Percentiles rank a stretch among this genome's conserved stretches.
Evolutionary conservation across 441 rosid genomes (phyloP).

Genomic region (Pelargonium citronellum): DNA sequence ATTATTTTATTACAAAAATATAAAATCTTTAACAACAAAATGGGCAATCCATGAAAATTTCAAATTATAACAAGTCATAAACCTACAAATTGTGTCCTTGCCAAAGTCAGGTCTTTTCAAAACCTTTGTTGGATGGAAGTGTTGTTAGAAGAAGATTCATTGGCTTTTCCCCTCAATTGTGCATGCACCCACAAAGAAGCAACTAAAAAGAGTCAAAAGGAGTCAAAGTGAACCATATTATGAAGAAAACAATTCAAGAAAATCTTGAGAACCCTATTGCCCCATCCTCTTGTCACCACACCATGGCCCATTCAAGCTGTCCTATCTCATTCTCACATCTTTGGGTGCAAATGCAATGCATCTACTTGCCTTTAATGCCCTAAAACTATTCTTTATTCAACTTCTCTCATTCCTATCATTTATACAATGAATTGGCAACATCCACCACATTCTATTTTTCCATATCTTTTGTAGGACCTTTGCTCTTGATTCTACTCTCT

Average conservation of each 20-base stretch:
- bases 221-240: constrained; percentile 25
- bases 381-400: constrained; percentile 10
- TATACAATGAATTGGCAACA: constrained; percentile 33
- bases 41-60: too few species aligned
- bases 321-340: constrained; percentile 22
- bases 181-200: constrained; percentile 2
- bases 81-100: not conserved
- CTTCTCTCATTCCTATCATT: constrained; percentile 28
- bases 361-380: constrained; percentile 16
- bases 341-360: constrained; percentile 36
- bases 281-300: constrained; percentile 34
- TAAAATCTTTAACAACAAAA: too few species aligned
- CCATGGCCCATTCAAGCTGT: constrained; percentile 54
- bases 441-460: constrained; percentile 30
- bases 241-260: not conserved
- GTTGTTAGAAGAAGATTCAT: constrained; percentile 1
- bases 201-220: constrained; percentile 19
- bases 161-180: not conserved
- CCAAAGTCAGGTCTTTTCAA: not conserved
- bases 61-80: too few species aligned
- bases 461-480: constrained; percentile 26
- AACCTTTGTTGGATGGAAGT: not conserved
- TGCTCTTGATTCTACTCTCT: constrained; percentile 15
- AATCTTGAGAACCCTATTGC: constrained; percentile 33
- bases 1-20: too few species aligned